Percentiles rank a stretch among this genome's conserved stretches.
Evolutionary conservation across 805 yeast genomes (phyloP).

Genomic region (Yarrowia sp.): DNA sequence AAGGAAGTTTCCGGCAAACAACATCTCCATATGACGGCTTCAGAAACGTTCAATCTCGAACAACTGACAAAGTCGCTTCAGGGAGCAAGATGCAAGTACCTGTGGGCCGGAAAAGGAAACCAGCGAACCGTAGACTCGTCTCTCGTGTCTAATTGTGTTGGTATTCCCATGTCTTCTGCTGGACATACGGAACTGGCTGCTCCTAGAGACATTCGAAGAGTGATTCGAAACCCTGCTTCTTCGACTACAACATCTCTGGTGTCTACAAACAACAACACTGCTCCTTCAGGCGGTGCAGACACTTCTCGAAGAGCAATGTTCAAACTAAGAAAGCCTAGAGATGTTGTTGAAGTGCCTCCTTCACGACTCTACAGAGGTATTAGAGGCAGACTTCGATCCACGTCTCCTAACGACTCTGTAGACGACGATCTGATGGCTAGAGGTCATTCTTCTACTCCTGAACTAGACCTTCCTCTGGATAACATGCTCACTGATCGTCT

Average conservation of each 20-base stretch:
- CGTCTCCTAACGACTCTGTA: not conserved
- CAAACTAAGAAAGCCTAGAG: conserved; percentile 11
- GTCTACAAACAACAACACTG: not conserved
- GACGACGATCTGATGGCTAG: not conserved
- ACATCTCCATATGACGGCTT: conserved; percentile 36
- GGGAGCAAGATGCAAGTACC: conserved; percentile 38
- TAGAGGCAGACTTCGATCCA: not conserved
- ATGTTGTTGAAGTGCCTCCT: conserved; percentile 11
- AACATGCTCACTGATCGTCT: conserved; percentile 8
- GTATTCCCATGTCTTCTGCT: conserved; percentile 17
- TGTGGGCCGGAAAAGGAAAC: conserved; percentile 53
- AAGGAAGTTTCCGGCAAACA: conserved; percentile 53
- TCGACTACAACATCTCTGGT: not conserved
- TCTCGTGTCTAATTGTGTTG: conserved; percentile 10
- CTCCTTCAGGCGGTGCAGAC: not conserved
- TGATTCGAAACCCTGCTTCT: not conserved
- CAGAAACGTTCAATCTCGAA: conserved; percentile 40
- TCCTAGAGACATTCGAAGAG: conserved; percentile 7
- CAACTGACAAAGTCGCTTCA: conserved; percentile 35
- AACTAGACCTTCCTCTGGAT: not conserved
- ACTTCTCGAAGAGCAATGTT: conserved; percentile 16
- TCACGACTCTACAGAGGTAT: conserved; percentile 1
- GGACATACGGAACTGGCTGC: not conserved
- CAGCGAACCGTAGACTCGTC: conserved; percentile 34
- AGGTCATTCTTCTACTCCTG: not conserved